Evolutionary conservation across 139 green algal species (phyloP).

Genomic region (Coelastrella sp.): DNA sequence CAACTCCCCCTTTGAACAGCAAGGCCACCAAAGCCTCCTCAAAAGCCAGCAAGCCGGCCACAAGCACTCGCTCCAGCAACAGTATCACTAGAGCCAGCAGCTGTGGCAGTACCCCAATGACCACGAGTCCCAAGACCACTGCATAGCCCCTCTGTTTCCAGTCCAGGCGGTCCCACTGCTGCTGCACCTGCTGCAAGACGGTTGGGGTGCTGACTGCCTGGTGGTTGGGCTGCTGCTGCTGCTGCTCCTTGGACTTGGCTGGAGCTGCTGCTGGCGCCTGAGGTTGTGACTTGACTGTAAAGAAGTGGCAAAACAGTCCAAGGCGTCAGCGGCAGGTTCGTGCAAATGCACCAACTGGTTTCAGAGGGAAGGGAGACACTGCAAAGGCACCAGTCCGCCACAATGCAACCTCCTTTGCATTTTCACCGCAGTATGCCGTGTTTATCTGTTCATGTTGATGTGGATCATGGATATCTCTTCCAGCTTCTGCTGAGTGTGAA

Average conservation of each 20-base stretch:
- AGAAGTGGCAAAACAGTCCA: not conserved
- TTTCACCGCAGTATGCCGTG: too few relatives aligned
- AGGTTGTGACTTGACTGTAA: not conserved
- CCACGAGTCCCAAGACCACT: not conserved
- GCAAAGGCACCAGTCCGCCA: not conserved
- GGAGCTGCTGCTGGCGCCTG: not conserved
- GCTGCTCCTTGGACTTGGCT: not conserved
- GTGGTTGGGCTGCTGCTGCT: not conserved
- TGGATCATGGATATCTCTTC: too few relatives aligned
- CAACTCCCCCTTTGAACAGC: slow-evolving; percentile 5
- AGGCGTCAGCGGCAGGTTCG: not conserved
- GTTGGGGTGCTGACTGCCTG: not conserved
- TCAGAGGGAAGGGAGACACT: not conserved
- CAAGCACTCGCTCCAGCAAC: slow-evolving; percentile 1
- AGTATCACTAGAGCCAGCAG: not conserved
- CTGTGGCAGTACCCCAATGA: not conserved
- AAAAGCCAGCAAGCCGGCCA: not conserved
- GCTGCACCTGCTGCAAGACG: not conserved
- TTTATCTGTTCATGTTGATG: too few relatives aligned
- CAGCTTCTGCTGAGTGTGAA: too few relatives aligned
- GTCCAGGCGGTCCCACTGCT: slow-evolving; percentile 6
- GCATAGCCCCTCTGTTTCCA: slow-evolving; percentile 1
- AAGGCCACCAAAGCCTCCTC: slow-evolving; percentile 1
- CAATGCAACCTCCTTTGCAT: too few relatives aligned
- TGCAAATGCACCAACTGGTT: not conserved